phyloP scores from a whole-genome alignment of 106 monocot genomes.

The Narthecium ossifragum region DNA sequence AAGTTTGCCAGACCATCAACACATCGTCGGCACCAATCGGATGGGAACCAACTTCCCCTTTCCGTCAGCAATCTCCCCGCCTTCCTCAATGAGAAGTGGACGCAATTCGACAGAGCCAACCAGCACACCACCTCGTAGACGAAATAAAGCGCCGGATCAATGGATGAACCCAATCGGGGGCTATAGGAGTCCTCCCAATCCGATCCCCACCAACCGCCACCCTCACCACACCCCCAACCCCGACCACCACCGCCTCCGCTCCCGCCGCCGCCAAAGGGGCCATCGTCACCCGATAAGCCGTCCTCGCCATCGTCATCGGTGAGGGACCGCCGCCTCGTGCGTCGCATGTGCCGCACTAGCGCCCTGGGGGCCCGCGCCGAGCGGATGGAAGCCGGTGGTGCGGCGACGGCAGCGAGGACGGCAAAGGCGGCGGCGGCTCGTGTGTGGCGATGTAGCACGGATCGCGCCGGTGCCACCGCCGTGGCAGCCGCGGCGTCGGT shows the following conservation, averaged over 20 bases:
- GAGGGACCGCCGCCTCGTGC: slow-evolving; percentile 27
- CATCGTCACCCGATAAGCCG: slow-evolving; percentile 24
- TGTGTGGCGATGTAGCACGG: neutral
- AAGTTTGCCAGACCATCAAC: slow-evolving; percentile 14
- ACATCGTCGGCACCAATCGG: slow-evolving; percentile 19
- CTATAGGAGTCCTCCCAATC: slow-evolving; percentile 9
- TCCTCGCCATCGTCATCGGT: slow-evolving; percentile 19
- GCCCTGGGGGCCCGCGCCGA: slow-evolving; percentile 36
- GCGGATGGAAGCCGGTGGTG: slow-evolving; percentile 21
- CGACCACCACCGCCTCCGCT: slow-evolving; percentile 21
- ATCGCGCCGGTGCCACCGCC: neutral
- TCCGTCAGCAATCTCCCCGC: slow-evolving; percentile 33
- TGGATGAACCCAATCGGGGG: slow-evolving; percentile 5
- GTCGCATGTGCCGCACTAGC: slow-evolving; percentile 41
- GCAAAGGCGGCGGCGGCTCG: neutral
- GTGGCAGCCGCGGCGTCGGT: neutral
- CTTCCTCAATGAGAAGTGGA: slow-evolving; percentile 55
- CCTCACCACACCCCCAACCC: slow-evolving; percentile 9
- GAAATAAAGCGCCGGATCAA: slow-evolving; percentile 60
- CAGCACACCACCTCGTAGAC: slow-evolving; percentile 57
- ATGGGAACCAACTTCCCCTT: slow-evolving; percentile 35
- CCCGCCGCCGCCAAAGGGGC: slow-evolving; percentile 25
- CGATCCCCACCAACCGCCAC: slow-evolving; percentile 18
- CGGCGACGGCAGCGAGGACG: slow-evolving; percentile 20
- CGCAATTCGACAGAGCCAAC: slow-evolving; percentile 63